Percentiles rank a stretch among this genome's conserved stretches.
Conservation (phyloP, 1,284 basidiomycete species). For the Irpex sp. region DNA sequence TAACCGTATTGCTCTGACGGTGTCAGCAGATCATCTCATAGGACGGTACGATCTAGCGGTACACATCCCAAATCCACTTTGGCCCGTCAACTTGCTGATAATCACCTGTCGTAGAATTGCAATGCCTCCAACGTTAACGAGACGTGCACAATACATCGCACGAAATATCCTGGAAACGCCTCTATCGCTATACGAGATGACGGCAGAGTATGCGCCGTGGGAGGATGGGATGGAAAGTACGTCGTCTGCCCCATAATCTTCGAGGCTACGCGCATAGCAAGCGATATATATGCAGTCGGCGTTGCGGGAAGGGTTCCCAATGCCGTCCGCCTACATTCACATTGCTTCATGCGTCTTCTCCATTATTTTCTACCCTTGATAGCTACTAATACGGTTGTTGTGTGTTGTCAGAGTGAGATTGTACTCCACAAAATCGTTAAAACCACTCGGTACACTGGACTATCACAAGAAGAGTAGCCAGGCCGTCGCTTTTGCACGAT, state of each 20-base stretch:
- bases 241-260: slow-evolving; percentile 19
- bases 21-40: slow-evolving; percentile 80
- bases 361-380: background rate
- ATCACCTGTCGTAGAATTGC: background rate
- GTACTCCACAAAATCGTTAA: slow-evolving; percentile 72
- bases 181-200: slow-evolving; percentile 70
- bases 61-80: slow-evolving; percentile 1
- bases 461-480: slow-evolving; percentile 78
- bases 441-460: slow-evolving; percentile 70
- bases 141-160: slow-evolving; percentile 39
- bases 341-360: background rate
- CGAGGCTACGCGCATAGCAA: background rate
- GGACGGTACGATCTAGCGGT: slow-evolving; percentile 63
- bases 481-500: slow-evolving; percentile 59
- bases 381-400: background rate
- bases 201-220: slow-evolving; percentile 73
- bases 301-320: background rate
- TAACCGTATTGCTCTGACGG: slow-evolving; percentile 61
- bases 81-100: background rate
- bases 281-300: background rate
- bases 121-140: slow-evolving; percentile 8
- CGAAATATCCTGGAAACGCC: slow-evolving; percentile 74
- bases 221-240: slow-evolving; percentile 87
- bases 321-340: background rate
- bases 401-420: slow-evolving; percentile 55